These are phyloP conservation scores for Arthrobotrys iridis DNA, from an alignment of 2,329 filamentous ascomycete genomes.

Conservation along the genomic window DNA sequence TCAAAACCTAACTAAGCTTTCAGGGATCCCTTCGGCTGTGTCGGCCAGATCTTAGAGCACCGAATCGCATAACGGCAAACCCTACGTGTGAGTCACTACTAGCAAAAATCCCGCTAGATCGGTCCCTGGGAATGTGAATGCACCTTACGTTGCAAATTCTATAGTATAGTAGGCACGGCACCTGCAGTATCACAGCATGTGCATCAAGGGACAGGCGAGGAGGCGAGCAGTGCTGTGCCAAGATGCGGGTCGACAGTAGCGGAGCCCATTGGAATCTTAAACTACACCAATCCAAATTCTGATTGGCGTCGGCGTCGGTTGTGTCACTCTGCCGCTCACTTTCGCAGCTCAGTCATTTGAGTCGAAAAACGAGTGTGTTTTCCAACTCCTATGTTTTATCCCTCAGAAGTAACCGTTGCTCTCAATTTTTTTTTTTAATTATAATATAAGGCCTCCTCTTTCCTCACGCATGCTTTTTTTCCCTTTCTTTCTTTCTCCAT, in stretches of 20 bases:
- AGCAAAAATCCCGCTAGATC: slow-evolving; percentile 3
- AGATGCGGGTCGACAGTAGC: slow-evolving; percentile 23
- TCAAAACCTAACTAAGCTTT: background rate
- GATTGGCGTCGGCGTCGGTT: background rate
- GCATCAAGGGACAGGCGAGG: slow-evolving; percentile 5
- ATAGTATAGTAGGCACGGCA: too few relatives aligned
- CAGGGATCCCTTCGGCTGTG: background rate
- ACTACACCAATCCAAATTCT: background rate
- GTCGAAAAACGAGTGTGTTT: too few relatives aligned
- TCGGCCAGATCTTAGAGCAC: slow-evolving; percentile 16
- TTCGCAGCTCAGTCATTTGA: background rate
- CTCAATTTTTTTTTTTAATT: too few relatives aligned
- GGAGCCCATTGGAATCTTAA: background rate
- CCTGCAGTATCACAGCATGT: too few relatives aligned
- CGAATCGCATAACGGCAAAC: slow-evolving; percentile 14
- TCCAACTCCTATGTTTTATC: too few relatives aligned
- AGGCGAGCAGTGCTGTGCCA: background rate
- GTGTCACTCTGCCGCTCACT: background rate
- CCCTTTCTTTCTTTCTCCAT: background rate
- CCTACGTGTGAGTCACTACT: slow-evolving; percentile 25
- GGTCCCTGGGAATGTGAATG: background rate
- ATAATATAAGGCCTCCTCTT: background rate
- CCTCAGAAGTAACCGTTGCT: too few relatives aligned
- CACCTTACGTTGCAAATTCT: too few relatives aligned
- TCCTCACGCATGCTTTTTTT: too few relatives aligned